Evolutionary conservation across 1,139 yeast species (phyloP), one percentile per base, ranked within the genome.

Genomic region (Fermentozyma sake): DNA sequence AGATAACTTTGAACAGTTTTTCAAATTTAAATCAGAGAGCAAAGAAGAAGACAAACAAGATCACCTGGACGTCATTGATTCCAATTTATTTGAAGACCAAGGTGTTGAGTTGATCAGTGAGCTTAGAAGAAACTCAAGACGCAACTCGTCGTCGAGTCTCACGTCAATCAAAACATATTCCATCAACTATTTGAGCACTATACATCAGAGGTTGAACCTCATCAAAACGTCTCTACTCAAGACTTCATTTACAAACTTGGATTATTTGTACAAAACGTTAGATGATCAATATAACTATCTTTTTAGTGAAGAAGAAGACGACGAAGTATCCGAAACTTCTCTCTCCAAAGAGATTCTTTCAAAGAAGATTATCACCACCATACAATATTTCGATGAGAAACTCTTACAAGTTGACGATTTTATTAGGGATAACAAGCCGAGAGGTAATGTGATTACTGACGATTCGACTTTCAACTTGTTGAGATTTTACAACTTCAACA

Each of bases 341-440:
- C 11, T n/a, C 26, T 25, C 14, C 16, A 63, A 45, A 19, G 72
- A 63, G 32, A 42, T 56, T 0, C 44, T 66, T 16, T 50, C 65
- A 7, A 49, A 65, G 33, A 74, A 72, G 35, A 61, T 76, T 30
- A 56, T 74, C 15, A 64, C 70, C 12, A 73, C 77, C 8, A 55
- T 76, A 18, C 77, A 68, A 26, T 75, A 68, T 36, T 61, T 76
- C 31, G 82, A 76, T 42, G 75, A 68, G 25, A 76, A 74, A 40
- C 57, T 76, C 29, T 54, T 61, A 19, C 71, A 70, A 35, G 61
- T 76, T 30, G 79, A 75, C 38, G 60, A 61, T 24, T 51, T 68
- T 28, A 61, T 75, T 29, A 68, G 48, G 44, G 65, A 49, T 42
- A 59, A 50, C 33, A 55, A 57, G 17, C 57, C 60, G 1, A 49